Evolutionary conservation across 208 protist genomes (phyloP), one percentile per base, ranked within the genome.

Genomic region (Leishmania amazonensis): DNA sequence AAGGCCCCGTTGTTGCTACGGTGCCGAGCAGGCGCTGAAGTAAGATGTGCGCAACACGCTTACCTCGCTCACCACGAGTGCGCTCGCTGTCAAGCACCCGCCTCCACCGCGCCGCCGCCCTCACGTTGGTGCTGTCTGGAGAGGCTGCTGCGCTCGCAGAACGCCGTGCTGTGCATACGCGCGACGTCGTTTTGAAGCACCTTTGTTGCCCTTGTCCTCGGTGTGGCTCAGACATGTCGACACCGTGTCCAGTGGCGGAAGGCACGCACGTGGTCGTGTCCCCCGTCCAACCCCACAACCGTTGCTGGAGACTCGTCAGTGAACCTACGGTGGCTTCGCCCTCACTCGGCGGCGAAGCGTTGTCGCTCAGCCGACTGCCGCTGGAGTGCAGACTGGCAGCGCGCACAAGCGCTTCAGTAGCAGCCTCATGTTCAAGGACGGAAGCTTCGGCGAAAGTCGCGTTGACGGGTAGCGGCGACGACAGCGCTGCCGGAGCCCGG

Each of bases 41-140:
- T 28, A 85, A 57, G 72, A 28, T 75, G 58, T 71, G 71, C 35
- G 83, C 83, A 1, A 86, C 6, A 3, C 40, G 68, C 78, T 76
- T 79, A 35, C 79, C 65, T n/a, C 53, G 74, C 54, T 53, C 78
- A 1, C 83, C 83, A 13, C 49, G 35, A 68, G 19, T 6, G 42
- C 83, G 83, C 60, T 86, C 83, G 35, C 19, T 64, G 38, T 62
- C 60, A 24, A 86, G 75, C 54, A 76, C 60, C 35, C 0, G 31
- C 67, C 67, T 38, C 83, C 83, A 86, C 75, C 65, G 83, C 75
- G 78, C 42, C 17, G 82, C 83, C 8, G 77, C 51, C 15, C 13
- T 74, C 70, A 53, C 70, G 21, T 74, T 51, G 51, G 28, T 13
- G 28, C 45, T 24, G 19, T 31, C 28, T 19, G 70, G 3, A 51